phyloP scores from a whole-genome alignment of 1,139 yeast species.

The Meyerozyma sp. region DNA sequence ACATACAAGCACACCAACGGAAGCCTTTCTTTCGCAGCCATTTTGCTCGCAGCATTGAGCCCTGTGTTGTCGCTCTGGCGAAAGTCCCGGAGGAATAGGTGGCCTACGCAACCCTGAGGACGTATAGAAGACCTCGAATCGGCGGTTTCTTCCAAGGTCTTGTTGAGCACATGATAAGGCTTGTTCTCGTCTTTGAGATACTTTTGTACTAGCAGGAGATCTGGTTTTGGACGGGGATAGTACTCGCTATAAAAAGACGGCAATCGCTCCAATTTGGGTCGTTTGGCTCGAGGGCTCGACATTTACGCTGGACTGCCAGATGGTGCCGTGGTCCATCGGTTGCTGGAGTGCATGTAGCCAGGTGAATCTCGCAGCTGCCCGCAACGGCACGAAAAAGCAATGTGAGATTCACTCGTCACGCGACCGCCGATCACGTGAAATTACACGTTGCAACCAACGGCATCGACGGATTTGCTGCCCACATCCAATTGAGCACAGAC shows the following conservation, averaged over 20 bases:
- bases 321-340: background rate
- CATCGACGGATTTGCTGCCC: too few relatives aligned
- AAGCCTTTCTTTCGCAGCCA: constrained; percentile 2
- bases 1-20: constrained; percentile 27
- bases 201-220: constrained; percentile 2
- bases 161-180: constrained; percentile 13
- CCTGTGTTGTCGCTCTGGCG: constrained; percentile 10
- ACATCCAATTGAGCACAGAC: too few relatives aligned
- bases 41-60: constrained; percentile 5
- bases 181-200: constrained; percentile 21
- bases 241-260: constrained; percentile 10
- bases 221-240: constrained; percentile 12
- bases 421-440: too few relatives aligned
- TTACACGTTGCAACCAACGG: too few relatives aligned
- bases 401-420: too few relatives aligned
- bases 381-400: too few relatives aligned
- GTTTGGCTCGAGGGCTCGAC: constrained; percentile 7
- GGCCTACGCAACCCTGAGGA: constrained; percentile 4
- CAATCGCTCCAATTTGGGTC: constrained; percentile 10
- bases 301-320: too few relatives aligned
- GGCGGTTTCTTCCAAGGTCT: background rate
- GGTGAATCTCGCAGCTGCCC: too few relatives aligned
- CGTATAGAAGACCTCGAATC: background rate
- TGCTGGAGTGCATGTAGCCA: background rate
- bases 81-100: constrained; percentile 9